Evolutionary conservation across 164 flowering plant species (phyloP), one percentile per base, ranked within the genome.

Genomic region (Magnolia sinica): DNA sequence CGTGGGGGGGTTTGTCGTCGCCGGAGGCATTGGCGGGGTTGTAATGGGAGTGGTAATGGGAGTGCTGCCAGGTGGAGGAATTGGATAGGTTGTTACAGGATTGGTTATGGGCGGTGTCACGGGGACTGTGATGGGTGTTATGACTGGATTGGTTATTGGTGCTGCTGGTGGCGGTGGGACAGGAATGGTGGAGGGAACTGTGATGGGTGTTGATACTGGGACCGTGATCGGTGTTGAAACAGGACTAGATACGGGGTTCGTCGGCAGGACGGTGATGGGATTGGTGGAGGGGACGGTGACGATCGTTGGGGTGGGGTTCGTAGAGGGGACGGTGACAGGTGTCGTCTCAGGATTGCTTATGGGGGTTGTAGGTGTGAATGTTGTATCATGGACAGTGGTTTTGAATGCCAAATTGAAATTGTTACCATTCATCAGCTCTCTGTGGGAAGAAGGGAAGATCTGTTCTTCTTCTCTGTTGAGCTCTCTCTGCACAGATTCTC

Each of bases 251-350:
- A 51, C 24, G 22, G 82, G 81, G 16, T 74, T 75, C 9, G 80
- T 76, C 8, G 83, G 71, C 20, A 79, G 76, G 11, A 68, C 68
- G 20, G 80, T 68, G 31, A 49, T 76, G 2, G 88, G 90, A 73
- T 76, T 83, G 20, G 88, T 81, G 49, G 88, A 73, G 16, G 91
- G 93, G 29, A 89, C 86, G 0, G 89, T 86, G 52, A 89, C 82
- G 20, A 84, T 79, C 4, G 84, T 74, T n/a, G 87, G 86, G 7
- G 86, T 63, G 59, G 89, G 76, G 18, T 50, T 77, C 2, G 71
- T 29, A 49, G 70, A 19, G 37, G 81, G 77, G 8, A 63, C 63
- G 1, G 78, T 77, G 63, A 37, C 37, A 23, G 79, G 77, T 52
- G 80, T 68, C 10, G 80, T 52, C 50, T 49, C 73, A 0, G 80